These are phyloP conservation scores for Ophiocordyceps camponoti-rufipedis DNA, from an alignment of 2,329 filamentous ascomycete species.

Conservation along the genomic window DNA sequence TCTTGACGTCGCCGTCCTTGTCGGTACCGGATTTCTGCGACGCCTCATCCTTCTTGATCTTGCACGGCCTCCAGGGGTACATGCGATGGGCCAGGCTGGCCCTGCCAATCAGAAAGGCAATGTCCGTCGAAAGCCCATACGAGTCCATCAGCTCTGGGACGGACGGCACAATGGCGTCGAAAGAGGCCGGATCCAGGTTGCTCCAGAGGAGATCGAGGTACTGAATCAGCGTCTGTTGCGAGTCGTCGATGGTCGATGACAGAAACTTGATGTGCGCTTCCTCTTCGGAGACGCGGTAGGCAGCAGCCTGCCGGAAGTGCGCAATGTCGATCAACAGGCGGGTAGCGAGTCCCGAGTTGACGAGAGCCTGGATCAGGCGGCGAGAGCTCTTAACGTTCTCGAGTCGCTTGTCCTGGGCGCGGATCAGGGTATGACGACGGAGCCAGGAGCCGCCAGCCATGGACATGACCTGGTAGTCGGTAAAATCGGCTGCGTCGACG, in stretches of 20 bases:
- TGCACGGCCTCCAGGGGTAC: slow-evolving; percentile 18
- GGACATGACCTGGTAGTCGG: slow-evolving; percentile 68
- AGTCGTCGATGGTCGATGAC: slow-evolving; percentile 76
- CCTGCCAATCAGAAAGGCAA: slow-evolving; percentile 75
- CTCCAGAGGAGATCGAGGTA: slow-evolving; percentile 78
- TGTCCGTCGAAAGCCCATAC: slow-evolving; percentile 59
- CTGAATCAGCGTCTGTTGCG: slow-evolving; percentile 68
- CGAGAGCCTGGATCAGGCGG: slow-evolving; percentile 62
- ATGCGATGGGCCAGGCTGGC: slow-evolving; percentile 54
- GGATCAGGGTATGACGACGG: slow-evolving; percentile 61
- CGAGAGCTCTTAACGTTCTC: slow-evolving; percentile 57
- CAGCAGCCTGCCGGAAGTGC: slow-evolving; percentile 74
- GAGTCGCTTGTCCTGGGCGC: slow-evolving; percentile 67
- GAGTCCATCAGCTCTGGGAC: slow-evolving; percentile 56
- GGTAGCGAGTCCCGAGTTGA: slow-evolving; percentile 59
- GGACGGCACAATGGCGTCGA: slow-evolving; percentile 60
- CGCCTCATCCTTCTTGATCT: slow-evolving; percentile 10
- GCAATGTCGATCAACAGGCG: slow-evolving; percentile 79
- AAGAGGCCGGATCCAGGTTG: slow-evolving; percentile 58
- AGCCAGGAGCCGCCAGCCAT: slow-evolving; percentile 76
- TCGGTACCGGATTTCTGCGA: slow-evolving; percentile 16
- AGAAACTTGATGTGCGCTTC: slow-evolving; percentile 77
- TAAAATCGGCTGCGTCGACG: slow-evolving; percentile 70
- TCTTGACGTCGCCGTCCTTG: slow-evolving; percentile 38
- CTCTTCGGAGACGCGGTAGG: slow-evolving; percentile 53